Evolutionary conservation across 73 alveolate genomes (phyloP).

Genomic region (Durusdinium trenchii): DNA sequence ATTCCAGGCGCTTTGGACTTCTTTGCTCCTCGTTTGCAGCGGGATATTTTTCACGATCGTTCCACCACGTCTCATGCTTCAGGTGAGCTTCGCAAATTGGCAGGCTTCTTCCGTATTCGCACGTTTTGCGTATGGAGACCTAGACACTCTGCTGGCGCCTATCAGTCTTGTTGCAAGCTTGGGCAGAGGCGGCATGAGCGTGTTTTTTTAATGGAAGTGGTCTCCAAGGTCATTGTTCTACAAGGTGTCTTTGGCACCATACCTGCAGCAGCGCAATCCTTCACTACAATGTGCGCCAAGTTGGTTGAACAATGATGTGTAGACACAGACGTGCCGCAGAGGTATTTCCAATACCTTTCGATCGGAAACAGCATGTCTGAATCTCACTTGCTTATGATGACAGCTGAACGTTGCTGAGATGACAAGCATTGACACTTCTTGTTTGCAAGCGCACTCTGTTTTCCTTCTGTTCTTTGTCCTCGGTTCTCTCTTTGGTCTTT

Average conservation of each 20-base stretch:
- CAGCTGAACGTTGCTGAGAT: neutral
- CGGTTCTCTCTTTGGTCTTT: too few species aligned
- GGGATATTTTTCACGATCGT: neutral
- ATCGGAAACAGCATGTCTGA: conserved; percentile 72
- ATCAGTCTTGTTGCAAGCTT: too few species aligned
- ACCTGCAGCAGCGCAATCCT: conserved; percentile 70
- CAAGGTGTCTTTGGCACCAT: conserved; percentile 88
- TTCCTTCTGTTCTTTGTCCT: neutral
- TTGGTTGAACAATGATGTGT: neutral
- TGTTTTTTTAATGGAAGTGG: neutral
- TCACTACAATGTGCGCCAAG: conserved; percentile 70
- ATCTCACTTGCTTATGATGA: neutral
- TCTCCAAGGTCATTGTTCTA: conserved; percentile 51
- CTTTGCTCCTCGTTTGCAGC: neutral
- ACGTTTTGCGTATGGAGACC: conserved; percentile 21
- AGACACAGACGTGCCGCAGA: neutral
- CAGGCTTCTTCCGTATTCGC: conserved; percentile 50
- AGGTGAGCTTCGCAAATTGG: conserved; percentile 81
- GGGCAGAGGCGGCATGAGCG: too few species aligned
- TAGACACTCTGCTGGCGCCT: neutral
- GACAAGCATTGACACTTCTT: neutral
- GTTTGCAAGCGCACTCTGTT: neutral
- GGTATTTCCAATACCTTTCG: conserved; percentile 87
- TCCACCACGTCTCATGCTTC: neutral
- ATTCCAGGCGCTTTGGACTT: conserved; percentile 61